Percentiles rank a stretch among this genome's conserved stretches.
Conservation (phyloP, 805 yeast genomes). For the Maudiozyma saulgeensis region DNA sequence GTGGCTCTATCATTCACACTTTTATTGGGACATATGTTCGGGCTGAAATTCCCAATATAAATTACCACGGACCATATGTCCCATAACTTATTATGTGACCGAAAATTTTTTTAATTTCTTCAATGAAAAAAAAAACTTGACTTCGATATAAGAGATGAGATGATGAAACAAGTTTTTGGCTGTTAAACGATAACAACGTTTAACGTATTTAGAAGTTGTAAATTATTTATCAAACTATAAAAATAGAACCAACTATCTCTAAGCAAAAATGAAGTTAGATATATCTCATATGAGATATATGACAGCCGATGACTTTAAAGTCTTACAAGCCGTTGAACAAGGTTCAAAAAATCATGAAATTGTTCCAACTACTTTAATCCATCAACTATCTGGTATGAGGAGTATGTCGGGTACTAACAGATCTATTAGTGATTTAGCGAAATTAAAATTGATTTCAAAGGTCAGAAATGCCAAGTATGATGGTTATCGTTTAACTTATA, state of each 20-base stretch:
- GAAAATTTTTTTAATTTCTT: too few species aligned
- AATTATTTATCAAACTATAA: too few species aligned
- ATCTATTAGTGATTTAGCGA: slow-evolving; percentile 78
- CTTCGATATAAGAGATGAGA: too few species aligned
- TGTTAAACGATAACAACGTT: too few species aligned
- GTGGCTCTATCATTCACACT: too few species aligned
- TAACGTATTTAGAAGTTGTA: too few species aligned
- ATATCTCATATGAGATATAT: slow-evolving; percentile 89
- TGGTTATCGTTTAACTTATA: slow-evolving; percentile 81
- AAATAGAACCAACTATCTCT: slow-evolving; percentile 5
- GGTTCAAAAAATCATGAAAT: slow-evolving; percentile 92
- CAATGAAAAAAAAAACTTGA: too few species aligned
- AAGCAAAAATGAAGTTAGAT: slow-evolving; percentile 67
- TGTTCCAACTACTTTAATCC: slow-evolving; percentile 82
- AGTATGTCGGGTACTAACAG: slow-evolving; percentile 69
- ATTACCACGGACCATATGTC: too few species aligned
- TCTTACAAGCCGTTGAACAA: slow-evolving; percentile 77
- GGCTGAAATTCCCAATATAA: too few species aligned
- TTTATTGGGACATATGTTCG: too few species aligned
- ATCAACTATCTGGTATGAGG: slow-evolving; percentile 66
- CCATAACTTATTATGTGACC: too few species aligned
- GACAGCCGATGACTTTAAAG: slow-evolving; percentile 82
- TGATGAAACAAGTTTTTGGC: too few species aligned
- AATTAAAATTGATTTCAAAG: slow-evolving; percentile 64
- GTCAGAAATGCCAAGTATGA: slow-evolving; percentile 89